A percentile compares a stretch with the other conserved stretches of the same genome.
Conservation (phyloP, 2,329 filamentous ascomycete species). For the Didymosphaeria variabile region DNA sequence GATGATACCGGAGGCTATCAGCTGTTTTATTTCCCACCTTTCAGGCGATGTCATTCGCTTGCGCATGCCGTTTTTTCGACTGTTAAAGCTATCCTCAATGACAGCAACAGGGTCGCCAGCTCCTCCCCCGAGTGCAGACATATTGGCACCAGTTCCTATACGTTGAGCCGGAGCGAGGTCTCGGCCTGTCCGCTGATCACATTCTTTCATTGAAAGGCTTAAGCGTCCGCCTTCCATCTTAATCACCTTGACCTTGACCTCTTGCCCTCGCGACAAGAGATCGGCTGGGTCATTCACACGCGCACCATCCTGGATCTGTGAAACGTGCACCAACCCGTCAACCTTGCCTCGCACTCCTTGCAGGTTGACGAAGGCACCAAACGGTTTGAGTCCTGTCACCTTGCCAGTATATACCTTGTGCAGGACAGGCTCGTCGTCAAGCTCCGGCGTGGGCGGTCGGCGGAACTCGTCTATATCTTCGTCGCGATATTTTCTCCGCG, state of each 20-base stretch:
- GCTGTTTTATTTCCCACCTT: slow-evolving; percentile 94
- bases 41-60: slow-evolving; percentile 98
- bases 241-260: slow-evolving; percentile 90
- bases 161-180: slow-evolving; percentile 82
- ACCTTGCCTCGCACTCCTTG: slow-evolving; percentile 86
- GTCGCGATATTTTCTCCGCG: slow-evolving; percentile 45
- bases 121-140: slow-evolving; percentile 76
- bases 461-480: slow-evolving; percentile 68
- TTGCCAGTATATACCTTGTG: slow-evolving; percentile 91
- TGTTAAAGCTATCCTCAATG: slow-evolving; percentile 67
- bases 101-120: slow-evolving; percentile 64
- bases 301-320: slow-evolving; percentile 82
- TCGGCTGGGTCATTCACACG: slow-evolving; percentile 94
- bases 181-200: slow-evolving; percentile 86
- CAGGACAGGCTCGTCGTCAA: slow-evolving; percentile 82
- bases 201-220: slow-evolving; percentile 95
- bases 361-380: slow-evolving; percentile 95
- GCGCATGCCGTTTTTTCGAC: slow-evolving; percentile 64
- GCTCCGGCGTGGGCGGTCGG: slow-evolving; percentile 72
- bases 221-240: slow-evolving; percentile 84
- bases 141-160: slow-evolving; percentile 89
- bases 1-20: slow-evolving; percentile 93
- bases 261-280: slow-evolving; percentile 79
- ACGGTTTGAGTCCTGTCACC: slow-evolving; percentile 93
- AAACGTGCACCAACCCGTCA: slow-evolving; percentile 93